Base-by-base conservation (phyloP, 176 grass and related monocot species). In the Hsuehochloa calcarea region DNA sequence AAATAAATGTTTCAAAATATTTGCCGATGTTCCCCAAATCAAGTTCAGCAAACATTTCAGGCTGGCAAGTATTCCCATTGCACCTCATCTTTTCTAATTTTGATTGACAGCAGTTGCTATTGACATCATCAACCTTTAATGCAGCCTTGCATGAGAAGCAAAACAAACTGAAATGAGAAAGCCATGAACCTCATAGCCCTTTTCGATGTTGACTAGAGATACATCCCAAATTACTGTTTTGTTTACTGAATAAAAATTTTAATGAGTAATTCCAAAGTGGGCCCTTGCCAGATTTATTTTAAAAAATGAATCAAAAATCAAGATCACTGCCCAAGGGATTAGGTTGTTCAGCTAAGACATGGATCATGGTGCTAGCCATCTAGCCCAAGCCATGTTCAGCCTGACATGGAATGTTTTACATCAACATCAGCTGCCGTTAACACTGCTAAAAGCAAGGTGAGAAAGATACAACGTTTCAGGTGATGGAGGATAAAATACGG, bases 1-100 rank as follows among this genome's bases (percentile, higher is more conserved):
- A 85, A 60, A 85, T 69, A 29, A 37, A 68, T 65, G 63, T 81
- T 79, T 65, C 88, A 11, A 84, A 88, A 80, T 73, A 58, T 73
- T 59, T 60, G 19, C 76, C 41, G 46, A 82, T 63, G 25, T 58
- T 60, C 22, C 59, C 27, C 27, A 20, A 49, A 47, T 59, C 40
- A 50, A 81, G 29, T n/a, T 71, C 39, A 11, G 39, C 65, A 40
- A 73, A 60, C 81, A 72, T 88, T 80, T 78, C 26, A 85, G 58
- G 46, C 37, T 75, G 70, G 47, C 47, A 62, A 65, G 46, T 84
- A 16, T 84, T 75, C 47, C 31, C 71, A 26, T 39, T 44, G 56
- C 71, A 27, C 45, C 12, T 31, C 34, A 10, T 74, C 22, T 37
- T 74, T 68, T 77, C 72, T 54, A 19, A 54, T 20, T 55, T 77